These are phyloP conservation scores for Torulaspora globosa DNA, from an alignment of 1,139 yeast genomes.

Conservation along the genomic window DNA sequence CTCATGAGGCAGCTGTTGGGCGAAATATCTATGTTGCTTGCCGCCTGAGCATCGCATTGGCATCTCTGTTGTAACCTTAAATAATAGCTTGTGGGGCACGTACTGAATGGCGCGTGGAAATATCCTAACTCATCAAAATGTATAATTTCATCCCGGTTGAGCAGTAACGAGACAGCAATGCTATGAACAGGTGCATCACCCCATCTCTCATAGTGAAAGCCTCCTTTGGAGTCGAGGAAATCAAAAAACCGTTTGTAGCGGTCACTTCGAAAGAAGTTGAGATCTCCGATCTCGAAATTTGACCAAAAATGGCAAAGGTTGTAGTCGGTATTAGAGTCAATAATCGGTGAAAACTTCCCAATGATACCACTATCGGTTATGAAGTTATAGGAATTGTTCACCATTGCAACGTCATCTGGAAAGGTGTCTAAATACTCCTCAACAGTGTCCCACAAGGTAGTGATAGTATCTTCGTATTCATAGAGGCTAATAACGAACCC, in stretches of 20 bases:
- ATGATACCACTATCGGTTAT: slow-evolving; percentile 57
- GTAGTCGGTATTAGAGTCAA: slow-evolving; percentile 50
- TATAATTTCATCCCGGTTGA: slow-evolving; percentile 66
- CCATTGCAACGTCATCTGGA: slow-evolving; percentile 57
- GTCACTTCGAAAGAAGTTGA: slow-evolving; percentile 73
- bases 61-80: slow-evolving; percentile 60
- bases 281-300: slow-evolving; percentile 81
- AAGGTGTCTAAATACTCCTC: slow-evolving; percentile 56
- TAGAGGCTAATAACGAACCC: slow-evolving; percentile 78
- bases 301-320: slow-evolving; percentile 96
- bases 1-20: slow-evolving; percentile 70
- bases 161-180: slow-evolving; percentile 62
- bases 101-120: slow-evolving; percentile 71
- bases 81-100: slow-evolving; percentile 67
- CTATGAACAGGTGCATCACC: slow-evolving; percentile 98
- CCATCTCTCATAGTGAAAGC: slow-evolving; percentile 92
- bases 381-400: slow-evolving; percentile 65
- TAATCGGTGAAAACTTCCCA: slow-evolving; percentile 22
- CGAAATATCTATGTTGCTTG: slow-evolving; percentile 52
- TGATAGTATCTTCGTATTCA: slow-evolving; percentile 80
- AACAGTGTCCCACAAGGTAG: slow-evolving; percentile 76
- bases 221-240: slow-evolving; percentile 66
- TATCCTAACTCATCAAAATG: slow-evolving; percentile 93
- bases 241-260: slow-evolving; percentile 67
- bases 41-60: slow-evolving; percentile 52